phyloP scores from a whole-genome alignment of 2,329 filamentous ascomycete species.

The Corinectria fuckeliana region DNA sequence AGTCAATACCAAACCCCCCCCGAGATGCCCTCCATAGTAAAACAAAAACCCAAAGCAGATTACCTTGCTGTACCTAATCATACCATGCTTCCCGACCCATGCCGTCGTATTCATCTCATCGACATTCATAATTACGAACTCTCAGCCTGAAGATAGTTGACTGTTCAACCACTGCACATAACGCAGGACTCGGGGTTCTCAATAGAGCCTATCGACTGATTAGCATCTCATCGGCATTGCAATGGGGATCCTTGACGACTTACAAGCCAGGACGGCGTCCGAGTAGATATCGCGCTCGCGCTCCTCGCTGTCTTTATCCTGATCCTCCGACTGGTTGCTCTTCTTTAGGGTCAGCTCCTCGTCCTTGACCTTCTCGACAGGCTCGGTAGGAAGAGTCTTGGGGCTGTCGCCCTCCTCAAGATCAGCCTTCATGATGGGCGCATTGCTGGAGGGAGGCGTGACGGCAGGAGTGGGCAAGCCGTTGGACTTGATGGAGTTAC shows the following conservation, averaged over 20 bases:
- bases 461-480: conserved; percentile 73
- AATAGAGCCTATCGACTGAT: conserved; percentile 74
- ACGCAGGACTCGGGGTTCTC: conserved; percentile 94
- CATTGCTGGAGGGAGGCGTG: conserved; percentile 71
- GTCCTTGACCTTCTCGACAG: conserved; percentile 64
- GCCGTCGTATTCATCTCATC: conserved; percentile 41
- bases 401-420: conserved; percentile 79
- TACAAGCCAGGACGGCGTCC: conserved; percentile 86
- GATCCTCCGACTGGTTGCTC: conserved; percentile 73
- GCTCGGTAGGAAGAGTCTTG: conserved; percentile 77
- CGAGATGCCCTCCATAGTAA: conserved; percentile 22
- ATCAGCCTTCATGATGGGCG: conserved; percentile 78
- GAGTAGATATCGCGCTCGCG: conserved; percentile 94
- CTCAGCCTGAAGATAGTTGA: conserved; percentile 2
- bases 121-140: conserved; percentile 39
- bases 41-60: conserved; percentile 28
- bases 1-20: conserved; percentile 21
- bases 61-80: conserved; percentile 30
- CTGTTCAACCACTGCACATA: conserved; percentile 90
- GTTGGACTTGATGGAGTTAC: conserved; percentile 52
- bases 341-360: conserved; percentile 67
- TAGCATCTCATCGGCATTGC: conserved; percentile 27
- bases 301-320: conserved; percentile 71
- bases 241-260: conserved; percentile 47
- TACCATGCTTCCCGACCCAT: conserved; percentile 34